Percentiles rank a stretch among this genome's conserved stretches.
Evolutionary conservation across 2,329 filamentous ascomycete species (phyloP).

Genomic region (Plectosphaerella sp.): DNA sequence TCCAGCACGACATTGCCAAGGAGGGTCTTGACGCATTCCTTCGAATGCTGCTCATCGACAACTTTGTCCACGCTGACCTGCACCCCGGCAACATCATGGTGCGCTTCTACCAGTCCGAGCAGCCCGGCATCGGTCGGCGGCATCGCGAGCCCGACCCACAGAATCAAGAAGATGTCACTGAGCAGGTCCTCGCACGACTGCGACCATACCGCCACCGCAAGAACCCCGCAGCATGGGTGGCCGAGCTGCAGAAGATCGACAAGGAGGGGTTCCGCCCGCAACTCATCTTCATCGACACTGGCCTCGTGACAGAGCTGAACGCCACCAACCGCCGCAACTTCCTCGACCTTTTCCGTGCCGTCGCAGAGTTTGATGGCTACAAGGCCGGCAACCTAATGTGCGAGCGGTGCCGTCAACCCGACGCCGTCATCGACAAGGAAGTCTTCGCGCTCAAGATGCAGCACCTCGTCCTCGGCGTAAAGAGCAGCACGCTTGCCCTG

Average conservation of each 20-base stretch:
- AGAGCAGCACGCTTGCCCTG: slow-evolving; percentile 83
- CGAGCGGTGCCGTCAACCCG: slow-evolving; percentile 86
- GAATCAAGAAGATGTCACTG: slow-evolving; percentile 70
- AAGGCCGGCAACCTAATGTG: slow-evolving; percentile 95
- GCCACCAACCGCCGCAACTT: slow-evolving; percentile 84
- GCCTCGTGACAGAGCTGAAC: slow-evolving; percentile 91
- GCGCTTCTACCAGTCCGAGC: slow-evolving; percentile 84
- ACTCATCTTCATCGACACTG: slow-evolving; percentile 95
- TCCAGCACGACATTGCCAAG: slow-evolving; percentile 89
- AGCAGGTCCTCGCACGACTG: slow-evolving; percentile 77
- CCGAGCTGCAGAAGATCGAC: slow-evolving; percentile 72
- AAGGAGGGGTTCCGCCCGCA: slow-evolving; percentile 87
- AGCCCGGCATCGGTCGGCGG: slow-evolving; percentile 53
- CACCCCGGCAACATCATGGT: slow-evolving; percentile 99
- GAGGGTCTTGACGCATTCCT: slow-evolving; percentile 95
- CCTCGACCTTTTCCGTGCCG: slow-evolving; percentile 88
- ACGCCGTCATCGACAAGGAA: slow-evolving; percentile 82
- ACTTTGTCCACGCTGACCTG: slow-evolving; percentile 94
- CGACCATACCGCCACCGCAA: slow-evolving; percentile 63
- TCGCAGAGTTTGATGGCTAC: slow-evolving; percentile 96
- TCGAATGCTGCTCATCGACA: slow-evolving; percentile 94
- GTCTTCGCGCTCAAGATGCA: slow-evolving; percentile 96
- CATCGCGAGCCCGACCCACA: slow-evolving; percentile 25
- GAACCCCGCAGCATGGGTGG: slow-evolving; percentile 66
- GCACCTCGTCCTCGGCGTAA: slow-evolving; percentile 86